Percentiles rank a stretch among this genome's conserved stretches.
Conservation (phyloP, 23 red algal genomes). For the Cyanidium caldarium region DNA sequence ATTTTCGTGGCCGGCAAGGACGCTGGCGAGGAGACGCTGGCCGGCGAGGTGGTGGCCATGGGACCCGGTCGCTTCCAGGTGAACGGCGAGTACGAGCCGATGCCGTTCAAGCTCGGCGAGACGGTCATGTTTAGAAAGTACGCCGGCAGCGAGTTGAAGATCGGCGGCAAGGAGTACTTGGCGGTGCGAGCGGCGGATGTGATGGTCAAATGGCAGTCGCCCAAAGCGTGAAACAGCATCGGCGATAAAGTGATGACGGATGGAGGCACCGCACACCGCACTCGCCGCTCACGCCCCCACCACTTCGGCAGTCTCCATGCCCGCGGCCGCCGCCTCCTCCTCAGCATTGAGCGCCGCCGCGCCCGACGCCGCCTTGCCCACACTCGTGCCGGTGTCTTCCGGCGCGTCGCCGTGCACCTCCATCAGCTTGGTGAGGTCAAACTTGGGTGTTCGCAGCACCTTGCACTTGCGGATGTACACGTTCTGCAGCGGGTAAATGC, state of each 20-base stretch:
- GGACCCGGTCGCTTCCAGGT: conserved; percentile 80
- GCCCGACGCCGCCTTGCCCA: conserved; percentile 17
- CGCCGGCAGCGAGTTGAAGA: conserved; percentile 50
- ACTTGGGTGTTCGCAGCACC: conserved; percentile 70
- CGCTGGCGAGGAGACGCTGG: conserved; percentile 15
- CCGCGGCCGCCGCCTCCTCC: neutral
- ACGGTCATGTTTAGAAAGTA: conserved; percentile 67
- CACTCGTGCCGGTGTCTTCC: conserved; percentile 48
- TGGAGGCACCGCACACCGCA: no score
- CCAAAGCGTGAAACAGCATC: neutral
- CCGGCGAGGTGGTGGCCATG: conserved; percentile 54
- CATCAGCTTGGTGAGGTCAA: conserved; percentile 99
- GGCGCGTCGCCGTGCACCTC: conserved; percentile 62
- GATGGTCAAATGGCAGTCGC: conserved; percentile 30
- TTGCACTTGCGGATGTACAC: conserved; percentile 96
- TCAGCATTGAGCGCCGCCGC: neutral
- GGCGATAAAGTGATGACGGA: no score
- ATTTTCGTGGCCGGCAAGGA: conserved; percentile 47
- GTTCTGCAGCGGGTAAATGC: conserved; percentile 81
- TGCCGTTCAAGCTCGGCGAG: conserved; percentile 51
- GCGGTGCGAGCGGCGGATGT: conserved; percentile 68
- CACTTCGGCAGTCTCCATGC: no score
- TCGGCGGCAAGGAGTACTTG: conserved; percentile 64
- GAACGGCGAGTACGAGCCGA: conserved; percentile 79
- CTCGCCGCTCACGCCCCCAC: no score